A percentile compares a stretch with the other conserved stretches of the same genome.
Conservation (phyloP, 768 basidiomycete genomes). For the Pisolithus marmoratus region DNA sequence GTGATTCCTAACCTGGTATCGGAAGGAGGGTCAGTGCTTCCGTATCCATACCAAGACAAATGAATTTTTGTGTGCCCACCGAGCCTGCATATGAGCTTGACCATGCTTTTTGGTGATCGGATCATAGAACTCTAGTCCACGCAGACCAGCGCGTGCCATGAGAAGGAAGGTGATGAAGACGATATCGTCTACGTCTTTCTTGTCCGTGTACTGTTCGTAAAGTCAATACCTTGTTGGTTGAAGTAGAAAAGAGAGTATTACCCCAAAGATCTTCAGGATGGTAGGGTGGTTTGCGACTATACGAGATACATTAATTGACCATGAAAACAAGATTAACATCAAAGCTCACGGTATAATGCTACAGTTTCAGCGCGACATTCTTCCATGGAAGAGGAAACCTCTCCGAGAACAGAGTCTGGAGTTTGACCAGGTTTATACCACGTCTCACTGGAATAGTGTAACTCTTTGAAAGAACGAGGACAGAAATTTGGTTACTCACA, state of each 20-base stretch:
- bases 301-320: background rate
- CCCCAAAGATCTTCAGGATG: slow-evolving; percentile 78
- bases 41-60: background rate
- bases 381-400: slow-evolving; percentile 87
- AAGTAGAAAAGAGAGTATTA: slow-evolving; percentile 26
- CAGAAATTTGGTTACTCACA: slow-evolving; percentile 38
- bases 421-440: slow-evolving; percentile 92
- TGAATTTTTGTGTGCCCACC: slow-evolving; percentile 37
- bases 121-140: slow-evolving; percentile 80
- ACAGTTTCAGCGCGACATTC: slow-evolving; percentile 92
- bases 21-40: background rate
- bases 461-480: background rate
- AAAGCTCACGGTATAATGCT: slow-evolving; percentile 63
- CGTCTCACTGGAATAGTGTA: slow-evolving; percentile 42
- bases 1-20: slow-evolving; percentile 68
- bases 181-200: slow-evolving; percentile 68
- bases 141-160: slow-evolving; percentile 81
- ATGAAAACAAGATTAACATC: background rate
- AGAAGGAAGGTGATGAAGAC: slow-evolving; percentile 77
- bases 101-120: slow-evolving; percentile 78
- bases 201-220: slow-evolving; percentile 50
- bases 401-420: slow-evolving; percentile 74
- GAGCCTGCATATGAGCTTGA: slow-evolving; percentile 88
- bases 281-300: slow-evolving; percentile 68
- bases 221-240: background rate